Base-by-base conservation (phyloP, 768 basidiomycete species). In the Suillus subluteus region DNA sequence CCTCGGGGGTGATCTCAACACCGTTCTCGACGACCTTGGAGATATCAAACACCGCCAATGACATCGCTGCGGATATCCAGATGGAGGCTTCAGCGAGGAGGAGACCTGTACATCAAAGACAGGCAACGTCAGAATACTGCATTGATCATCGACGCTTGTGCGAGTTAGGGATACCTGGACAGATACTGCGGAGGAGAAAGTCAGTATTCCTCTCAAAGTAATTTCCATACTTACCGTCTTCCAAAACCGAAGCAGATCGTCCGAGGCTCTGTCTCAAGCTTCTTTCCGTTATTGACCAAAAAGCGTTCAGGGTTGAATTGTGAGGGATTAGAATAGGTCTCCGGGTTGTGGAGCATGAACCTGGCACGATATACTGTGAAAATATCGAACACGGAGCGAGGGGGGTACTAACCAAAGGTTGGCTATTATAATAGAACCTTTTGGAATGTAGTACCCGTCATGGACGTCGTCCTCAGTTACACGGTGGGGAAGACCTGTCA, bases 211-310 rank as follows among this genome's bases (percentile, higher is more conserved):
- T 23, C 52, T 64, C 66, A 54, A 55, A 56, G 40, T 23, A 32
- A 62, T 65, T 15, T 62, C 66, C 55, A 65, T 65, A 55, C 81
- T n/a, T 76, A 76, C 72, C 90, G 84, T 77, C 90, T 80, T 58
- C 90, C 90, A 72, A 90, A 92, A 12, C 90, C 90, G 77, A 91
- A 92, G 70, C 85, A 88, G 58, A 88, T 73, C 54, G 81, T 81
- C 65, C 85, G 85, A 68, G 89, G 87, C 76, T 90, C 76, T 90
- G 70, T 72, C 71, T 89, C 86, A 38, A 82, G 82, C 48, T 75
- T 68, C 46, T 74, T 73, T 43, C 72, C 72, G 9, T 74, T 67
- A 35, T 59, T 63, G 1, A 80, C 76, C 44, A 90, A 78, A 75
- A 86, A 90, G 35, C 89, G 85, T 63, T 86, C 86, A 26, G 89